Percentiles rank a stretch among this genome's conserved stretches.
Conservation (phyloP, 495 filamentous ascomycete species). For the Pyrenopolyporus hunteri region DNA sequence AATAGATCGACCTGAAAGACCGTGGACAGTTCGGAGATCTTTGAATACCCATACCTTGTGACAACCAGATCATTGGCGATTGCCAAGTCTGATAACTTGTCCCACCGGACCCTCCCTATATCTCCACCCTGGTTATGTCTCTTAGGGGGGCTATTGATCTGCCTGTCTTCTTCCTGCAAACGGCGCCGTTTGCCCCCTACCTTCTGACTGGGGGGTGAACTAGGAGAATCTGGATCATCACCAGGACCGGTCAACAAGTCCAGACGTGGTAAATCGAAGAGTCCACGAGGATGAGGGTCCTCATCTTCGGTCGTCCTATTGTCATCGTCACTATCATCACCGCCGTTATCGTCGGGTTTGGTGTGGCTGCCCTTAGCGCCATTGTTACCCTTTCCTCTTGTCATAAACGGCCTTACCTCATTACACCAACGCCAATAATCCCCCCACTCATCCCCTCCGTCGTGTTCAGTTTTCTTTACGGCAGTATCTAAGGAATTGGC, state of each 20-base stretch:
- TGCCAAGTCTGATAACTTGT: background rate
- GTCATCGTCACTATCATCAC: background rate
- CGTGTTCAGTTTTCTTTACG: background rate
- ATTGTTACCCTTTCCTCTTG: constrained; percentile 1
- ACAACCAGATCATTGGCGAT: background rate
- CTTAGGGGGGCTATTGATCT: constrained; percentile 5
- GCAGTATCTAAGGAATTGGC: constrained; percentile 19
- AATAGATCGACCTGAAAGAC: constrained; percentile 5
- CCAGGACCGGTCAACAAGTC: too few relatives aligned
- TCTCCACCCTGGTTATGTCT: constrained; percentile 2
- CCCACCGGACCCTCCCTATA: constrained; percentile 9
- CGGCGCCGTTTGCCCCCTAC: background rate
- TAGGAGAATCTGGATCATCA: background rate
- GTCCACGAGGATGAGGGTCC: too few relatives aligned
- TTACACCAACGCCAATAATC: constrained; percentile 6
- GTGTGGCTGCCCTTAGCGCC: background rate
- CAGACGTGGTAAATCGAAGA: too few relatives aligned
- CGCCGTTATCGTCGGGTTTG: background rate
- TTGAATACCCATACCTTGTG: background rate
- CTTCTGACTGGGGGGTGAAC: background rate
- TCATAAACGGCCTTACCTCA: constrained; percentile 26
- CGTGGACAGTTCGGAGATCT: background rate
- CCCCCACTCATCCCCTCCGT: constrained; percentile 9
- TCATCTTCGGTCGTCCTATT: too few relatives aligned
- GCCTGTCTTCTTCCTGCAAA: background rate